Percentiles rank a stretch among this genome's conserved stretches.
These are phyloP conservation scores for Pythium pyrilobum DNA, from an alignment of 352 stramenopile genomes.

Conservation along the genomic window DNA sequence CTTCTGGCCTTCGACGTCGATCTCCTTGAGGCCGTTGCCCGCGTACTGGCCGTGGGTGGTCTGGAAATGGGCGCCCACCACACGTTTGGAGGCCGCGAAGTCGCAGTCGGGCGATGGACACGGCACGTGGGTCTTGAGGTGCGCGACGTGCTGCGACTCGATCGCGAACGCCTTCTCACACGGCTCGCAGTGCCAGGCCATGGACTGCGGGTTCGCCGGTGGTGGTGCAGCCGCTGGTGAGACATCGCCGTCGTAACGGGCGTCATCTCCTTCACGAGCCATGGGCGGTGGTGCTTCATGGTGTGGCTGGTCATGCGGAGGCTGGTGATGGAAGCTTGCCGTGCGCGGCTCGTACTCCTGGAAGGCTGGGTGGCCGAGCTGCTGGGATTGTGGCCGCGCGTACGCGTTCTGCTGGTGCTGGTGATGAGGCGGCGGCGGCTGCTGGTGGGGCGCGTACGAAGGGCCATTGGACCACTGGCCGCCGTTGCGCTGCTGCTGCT, in stretches of 20 bases:
- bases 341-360: constrained; percentile 17
- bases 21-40: constrained; percentile 71
- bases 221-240: no score
- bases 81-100: constrained; percentile 68
- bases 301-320: background rate
- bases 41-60: constrained; percentile 62
- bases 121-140: constrained; percentile 62
- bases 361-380: constrained; percentile 3
- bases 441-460: background rate
- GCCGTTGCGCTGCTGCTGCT: constrained; percentile 9
- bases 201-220: background rate
- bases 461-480: background rate
- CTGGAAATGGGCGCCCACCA: constrained; percentile 67
- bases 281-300: background rate
- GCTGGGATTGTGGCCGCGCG: constrained; percentile 4
- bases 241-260: no score
- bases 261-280: no score
- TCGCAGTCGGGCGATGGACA: constrained; percentile 55
- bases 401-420: constrained; percentile 14
- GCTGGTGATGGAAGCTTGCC: constrained; percentile 2
- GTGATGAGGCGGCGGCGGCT: background rate
- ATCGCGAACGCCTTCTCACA: constrained; percentile 73
- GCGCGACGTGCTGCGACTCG: constrained; percentile 63
- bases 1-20: constrained; percentile 83
- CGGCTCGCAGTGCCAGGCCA: constrained; percentile 51